A percentile compares a stretch with the other conserved stretches of the same genome.
These are phyloP conservation scores for Anisodus tanguticus DNA, from an alignment of 257 asterid genomes.

Conservation along the genomic window DNA sequence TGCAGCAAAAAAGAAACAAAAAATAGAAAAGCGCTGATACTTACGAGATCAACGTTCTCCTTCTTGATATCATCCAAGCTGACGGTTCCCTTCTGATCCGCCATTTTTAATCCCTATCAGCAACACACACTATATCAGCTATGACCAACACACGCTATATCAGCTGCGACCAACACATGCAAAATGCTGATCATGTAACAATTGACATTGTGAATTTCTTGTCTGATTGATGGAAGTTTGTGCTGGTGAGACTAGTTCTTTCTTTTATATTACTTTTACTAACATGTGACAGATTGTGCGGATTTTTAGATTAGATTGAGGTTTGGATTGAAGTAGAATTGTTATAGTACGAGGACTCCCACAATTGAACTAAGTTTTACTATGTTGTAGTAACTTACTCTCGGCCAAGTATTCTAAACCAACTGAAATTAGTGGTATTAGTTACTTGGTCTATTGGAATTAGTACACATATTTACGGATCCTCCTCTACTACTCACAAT, in stretches of 20 bases:
- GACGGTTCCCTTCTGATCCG: constrained; percentile 26
- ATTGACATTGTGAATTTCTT: no score
- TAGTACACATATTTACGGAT: neutral
- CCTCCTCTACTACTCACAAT: neutral
- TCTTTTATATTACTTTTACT: neutral
- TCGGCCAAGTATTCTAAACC: constrained; percentile 23
- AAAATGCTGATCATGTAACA: neutral
- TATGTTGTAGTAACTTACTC: constrained; percentile 23
- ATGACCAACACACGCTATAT: neutral
- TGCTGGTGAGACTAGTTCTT: neutral
- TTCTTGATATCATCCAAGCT: constrained; percentile 72
- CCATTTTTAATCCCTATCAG: constrained; percentile 5
- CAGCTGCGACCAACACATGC: neutral
- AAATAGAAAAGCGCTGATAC: neutral
- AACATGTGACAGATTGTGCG: neutral
- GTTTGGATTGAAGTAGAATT: neutral
- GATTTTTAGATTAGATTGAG: constrained; percentile 11
- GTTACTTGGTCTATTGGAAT: neutral
- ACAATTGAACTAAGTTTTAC: neutral
- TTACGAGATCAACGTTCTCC: constrained; percentile 81
- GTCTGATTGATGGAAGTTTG: neutral
- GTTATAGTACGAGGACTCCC: neutral
- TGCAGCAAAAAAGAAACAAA: neutral
- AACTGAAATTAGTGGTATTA: constrained; percentile 17
- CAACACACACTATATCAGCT: neutral